These are phyloP conservation scores for Phialophora tarda DNA, from an alignment of 2,329 filamentous ascomycete genomes.

Conservation along the genomic window DNA sequence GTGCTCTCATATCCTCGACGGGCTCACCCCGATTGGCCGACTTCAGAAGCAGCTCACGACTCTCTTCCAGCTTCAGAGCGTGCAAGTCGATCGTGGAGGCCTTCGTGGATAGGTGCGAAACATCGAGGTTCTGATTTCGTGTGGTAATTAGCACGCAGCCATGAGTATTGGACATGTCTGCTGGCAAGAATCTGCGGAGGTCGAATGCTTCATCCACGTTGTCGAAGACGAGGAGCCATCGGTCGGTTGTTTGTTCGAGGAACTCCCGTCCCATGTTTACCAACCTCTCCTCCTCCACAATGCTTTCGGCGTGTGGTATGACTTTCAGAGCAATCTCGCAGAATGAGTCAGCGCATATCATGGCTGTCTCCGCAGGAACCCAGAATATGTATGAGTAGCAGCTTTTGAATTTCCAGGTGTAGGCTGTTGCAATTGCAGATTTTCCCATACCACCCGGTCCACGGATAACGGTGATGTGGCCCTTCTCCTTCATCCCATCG, in stretches of 20 bases:
- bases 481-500: not conserved
- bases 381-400: conserved; percentile 10
- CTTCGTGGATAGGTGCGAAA: not conserved
- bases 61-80: conserved; percentile 4
- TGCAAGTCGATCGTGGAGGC: not conserved
- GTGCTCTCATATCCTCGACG: conserved; percentile 1
- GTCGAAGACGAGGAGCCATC: conserved; percentile 12
- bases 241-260: conserved; percentile 1
- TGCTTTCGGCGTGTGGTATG: not conserved
- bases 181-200: conserved; percentile 1
- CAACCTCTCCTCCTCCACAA: conserved; percentile 8
- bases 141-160: conserved; percentile 9
- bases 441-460: not conserved
- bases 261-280: conserved; percentile 9
- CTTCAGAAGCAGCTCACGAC: not conserved
- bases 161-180: not conserved
- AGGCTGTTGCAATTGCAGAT: conserved; percentile 7
- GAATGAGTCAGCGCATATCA: conserved; percentile 10
- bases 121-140: not conserved
- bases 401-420: conserved; percentile 14
- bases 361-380: conserved; percentile 10
- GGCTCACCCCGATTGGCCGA: not conserved
- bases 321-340: not conserved
- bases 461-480: not conserved
- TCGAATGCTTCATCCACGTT: conserved; percentile 7